Base-by-base conservation (phyloP, 1,284 basidiomycete species). In the Earliella scabrosa region DNA sequence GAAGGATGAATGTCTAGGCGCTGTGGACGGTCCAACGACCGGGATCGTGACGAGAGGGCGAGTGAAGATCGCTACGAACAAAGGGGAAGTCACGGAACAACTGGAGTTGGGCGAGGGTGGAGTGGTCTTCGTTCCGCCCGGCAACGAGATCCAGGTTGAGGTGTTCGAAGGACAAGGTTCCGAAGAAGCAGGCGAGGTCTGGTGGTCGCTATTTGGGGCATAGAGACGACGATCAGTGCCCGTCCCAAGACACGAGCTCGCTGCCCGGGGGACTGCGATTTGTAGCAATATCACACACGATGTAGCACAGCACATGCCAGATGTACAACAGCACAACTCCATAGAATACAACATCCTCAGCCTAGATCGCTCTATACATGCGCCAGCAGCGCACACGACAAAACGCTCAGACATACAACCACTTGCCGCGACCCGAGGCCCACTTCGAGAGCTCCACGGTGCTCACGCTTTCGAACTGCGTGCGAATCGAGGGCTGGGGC, bases 1-100 rank as follows among this genome's bases (percentile, higher is more conserved):
- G 11, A 88, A 86, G 66, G 70, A 64, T 23, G 88, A 93, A 57
- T 71, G 27, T 11, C 45, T 70, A 20, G 56, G 72, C 2, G 71
- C 75, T 1, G 72, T 98, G 13, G 79, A 85, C 0, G 97, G 96
- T 0, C 97, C 97, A 3, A 93, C 90, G 63, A 81, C 98, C 41
- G 75, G 83, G 13, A 85, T 98, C 49, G 82, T 90, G 18, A 90
- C 90, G 1, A 77, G 83, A 23, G 93, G 95, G 0, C 48, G n/a
- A 35, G 52, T 62, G n/a, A 50, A 35, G 36, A 66, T 86, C 21
- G 64, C 59, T 27, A 31, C 44, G 18, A 32, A 47, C 20, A 84
- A 81, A 74, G 73, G 66, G 26, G 73, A 62, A 5, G 39, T 34
- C 4, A 38, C 39, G 32, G 69, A 69, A 47, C 73, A 73, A 38